Base-by-base conservation (phyloP, 2,329 filamentous ascomycete species). In the Trichoderma pleuroti region DNA sequence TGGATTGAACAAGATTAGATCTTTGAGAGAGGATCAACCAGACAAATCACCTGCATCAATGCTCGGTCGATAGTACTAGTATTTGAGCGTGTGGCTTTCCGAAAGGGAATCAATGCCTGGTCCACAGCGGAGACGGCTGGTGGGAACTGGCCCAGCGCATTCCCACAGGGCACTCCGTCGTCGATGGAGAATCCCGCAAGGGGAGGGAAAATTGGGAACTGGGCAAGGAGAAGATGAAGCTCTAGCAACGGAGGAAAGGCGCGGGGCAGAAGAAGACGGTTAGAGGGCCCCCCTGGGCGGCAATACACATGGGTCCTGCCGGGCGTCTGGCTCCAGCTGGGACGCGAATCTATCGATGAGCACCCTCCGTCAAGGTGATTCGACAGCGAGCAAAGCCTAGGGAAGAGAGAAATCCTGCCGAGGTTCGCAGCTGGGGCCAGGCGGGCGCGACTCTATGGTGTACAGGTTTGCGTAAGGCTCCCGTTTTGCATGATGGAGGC, bases 251-350 rank as follows among this genome's bases (percentile, higher is more conserved):
- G 59, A 64, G 57, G 46, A 71, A 64, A 62, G 59, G 70, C 69
- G 69, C 70, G 70, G 70, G 70, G 70, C 66, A 71, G 60, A 61
- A 60, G 63, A 32, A 72, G 70, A 66, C 61, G 70, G 70, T 70
- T 66, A 57, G 67, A 72, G 67, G 67, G 21, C 36, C 67, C 66
- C 66, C 70, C 70, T 72, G 70, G 70, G 39, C 67, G 34, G 59
- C 60, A 65, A 60, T 60, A 61, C 60, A 60, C 70, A 70, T 61
- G 66, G 70, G 70, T 66, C 66, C 54, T 66, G 59, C 67, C 62
- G 36, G 60, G 36, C 52, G 59, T 63, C 36, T 69, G 49, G 39
- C 67, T 72, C 70, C 68, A 65, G 67, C 70, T 61, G 26, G 67
- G 70, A 70, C 60, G 62, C 54, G n/a, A 70, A 72, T 70, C 70